Percentiles rank a stretch among this genome's conserved stretches.
Evolutionary conservation across 73 alveolate species (phyloP).

Genomic region (Symbiodinium natans): DNA sequence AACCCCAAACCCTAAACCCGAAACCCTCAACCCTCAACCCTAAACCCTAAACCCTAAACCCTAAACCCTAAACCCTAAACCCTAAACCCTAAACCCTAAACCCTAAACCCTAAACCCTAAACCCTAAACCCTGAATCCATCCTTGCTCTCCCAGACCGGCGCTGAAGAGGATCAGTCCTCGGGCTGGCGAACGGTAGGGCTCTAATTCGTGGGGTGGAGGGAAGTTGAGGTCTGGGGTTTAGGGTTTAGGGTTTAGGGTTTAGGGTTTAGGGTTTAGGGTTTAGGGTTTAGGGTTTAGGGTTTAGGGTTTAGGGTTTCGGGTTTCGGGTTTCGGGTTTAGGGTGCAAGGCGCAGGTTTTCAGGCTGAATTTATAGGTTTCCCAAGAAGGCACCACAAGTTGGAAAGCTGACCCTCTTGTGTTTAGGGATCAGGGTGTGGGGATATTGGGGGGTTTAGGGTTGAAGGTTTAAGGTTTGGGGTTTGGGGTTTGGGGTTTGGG

Average conservation of each 20-base stretch:
- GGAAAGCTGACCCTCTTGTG: background rate
- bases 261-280: background rate
- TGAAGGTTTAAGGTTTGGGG: no score
- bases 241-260: no score
- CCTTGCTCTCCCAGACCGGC: background rate
- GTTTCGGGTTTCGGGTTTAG: background rate
- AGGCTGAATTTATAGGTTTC: no score
- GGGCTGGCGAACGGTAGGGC: no score
- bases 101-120: background rate
- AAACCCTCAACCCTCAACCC: background rate
- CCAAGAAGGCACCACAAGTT: no score
- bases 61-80: background rate
- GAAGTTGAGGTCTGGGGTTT: no score
- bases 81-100: background rate
- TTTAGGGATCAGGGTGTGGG: background rate
- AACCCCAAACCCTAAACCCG: background rate
- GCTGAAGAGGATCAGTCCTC: slow-evolving; percentile 10
- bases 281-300: background rate
- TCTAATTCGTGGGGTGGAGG: no score
- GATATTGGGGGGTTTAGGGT: background rate
- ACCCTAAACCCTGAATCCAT: background rate
- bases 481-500: no score
- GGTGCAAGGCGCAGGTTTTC: background rate
- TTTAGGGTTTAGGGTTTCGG: background rate
- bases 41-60: background rate